Evolutionary conservation across 2,329 filamentous ascomycete genomes (phyloP).

Genomic region (Sordariomycetes sp.): DNA sequence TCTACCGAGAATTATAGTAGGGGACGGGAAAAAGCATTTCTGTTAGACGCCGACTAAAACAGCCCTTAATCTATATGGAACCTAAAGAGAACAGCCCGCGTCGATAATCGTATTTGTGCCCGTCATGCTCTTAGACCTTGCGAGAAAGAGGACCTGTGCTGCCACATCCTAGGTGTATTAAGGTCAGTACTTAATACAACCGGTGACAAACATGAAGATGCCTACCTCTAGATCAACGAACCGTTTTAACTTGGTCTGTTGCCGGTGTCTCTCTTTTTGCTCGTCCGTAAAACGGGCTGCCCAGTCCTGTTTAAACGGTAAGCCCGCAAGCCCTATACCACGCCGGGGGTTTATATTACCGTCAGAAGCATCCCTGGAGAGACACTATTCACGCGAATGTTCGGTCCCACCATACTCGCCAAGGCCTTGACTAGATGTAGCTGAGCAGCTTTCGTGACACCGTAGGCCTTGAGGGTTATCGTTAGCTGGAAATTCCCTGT

Average conservation of each 20-base stretch:
- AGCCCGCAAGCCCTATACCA: conserved; percentile 4
- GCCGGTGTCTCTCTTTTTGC: conserved; percentile 37
- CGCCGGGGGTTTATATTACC: conserved; percentile 14
- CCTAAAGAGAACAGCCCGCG: conserved; percentile 11
- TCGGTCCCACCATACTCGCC: conserved; percentile 39
- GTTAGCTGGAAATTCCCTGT: not conserved
- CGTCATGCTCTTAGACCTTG: conserved; percentile 35
- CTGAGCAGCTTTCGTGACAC: conserved; percentile 67
- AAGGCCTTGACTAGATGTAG: conserved; percentile 47
- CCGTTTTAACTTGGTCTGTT: conserved; percentile 49
- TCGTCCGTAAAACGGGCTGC: conserved; percentile 46
- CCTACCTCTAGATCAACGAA: conserved; percentile 21
- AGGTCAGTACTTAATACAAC: not conserved
- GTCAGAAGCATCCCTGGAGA: conserved; percentile 42
- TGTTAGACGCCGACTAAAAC: too few relatives aligned
- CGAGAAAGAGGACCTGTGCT: conserved; percentile 39
- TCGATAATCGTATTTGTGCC: conserved; percentile 42
- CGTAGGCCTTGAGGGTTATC: conserved; percentile 44
- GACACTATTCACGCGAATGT: conserved; percentile 48
- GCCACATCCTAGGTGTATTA: conserved; percentile 34
- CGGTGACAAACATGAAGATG: not conserved
- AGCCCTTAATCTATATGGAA: too few relatives aligned
- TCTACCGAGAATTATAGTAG: too few relatives aligned
- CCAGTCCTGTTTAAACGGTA: conserved; percentile 43
- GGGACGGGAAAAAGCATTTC: too few relatives aligned